A percentile compares a stretch with the other conserved stretches of the same genome.
phyloP scores from a whole-genome alignment of 768 basidiomycete species.

The Podaxis carcinomalis region DNA sequence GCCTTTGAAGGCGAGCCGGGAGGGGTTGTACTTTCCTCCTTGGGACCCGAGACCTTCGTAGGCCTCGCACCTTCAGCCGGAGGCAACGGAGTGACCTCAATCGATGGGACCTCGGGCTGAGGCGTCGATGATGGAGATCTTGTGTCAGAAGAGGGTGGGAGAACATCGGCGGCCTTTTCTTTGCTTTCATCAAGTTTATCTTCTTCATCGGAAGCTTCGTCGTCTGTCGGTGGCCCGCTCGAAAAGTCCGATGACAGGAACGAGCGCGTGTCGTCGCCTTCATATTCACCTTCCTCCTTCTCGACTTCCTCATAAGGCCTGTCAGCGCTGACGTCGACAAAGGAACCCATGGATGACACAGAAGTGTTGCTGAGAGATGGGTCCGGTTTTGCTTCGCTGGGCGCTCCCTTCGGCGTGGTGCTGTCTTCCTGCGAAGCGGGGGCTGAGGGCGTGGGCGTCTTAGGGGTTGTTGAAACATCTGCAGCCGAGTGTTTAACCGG shows the following conservation, averaged over 20 bases:
- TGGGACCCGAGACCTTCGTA: constrained; percentile 25
- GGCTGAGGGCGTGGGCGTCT: background rate
- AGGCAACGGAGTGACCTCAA: constrained; percentile 33
- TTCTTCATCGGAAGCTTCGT: constrained; percentile 19
- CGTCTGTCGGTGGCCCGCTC: constrained; percentile 29
- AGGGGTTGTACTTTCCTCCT: constrained; percentile 55
- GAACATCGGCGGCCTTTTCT: background rate
- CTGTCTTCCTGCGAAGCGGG: background rate
- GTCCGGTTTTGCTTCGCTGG: constrained; percentile 1
- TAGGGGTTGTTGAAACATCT: background rate
- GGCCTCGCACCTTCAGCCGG: constrained; percentile 21
- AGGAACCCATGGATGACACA: constrained; percentile 20
- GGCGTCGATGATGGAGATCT: constrained; percentile 60
- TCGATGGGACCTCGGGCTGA: constrained; percentile 43
- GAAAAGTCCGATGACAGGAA: constrained; percentile 29
- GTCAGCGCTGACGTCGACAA: constrained; percentile 19
- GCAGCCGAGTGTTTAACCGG: background rate
- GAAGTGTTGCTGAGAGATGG: constrained; percentile 14
- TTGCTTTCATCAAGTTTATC: background rate
- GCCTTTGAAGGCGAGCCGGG: constrained; percentile 57
- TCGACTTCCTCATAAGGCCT: constrained; percentile 18
- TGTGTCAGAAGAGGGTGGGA: constrained; percentile 24
- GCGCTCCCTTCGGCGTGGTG: background rate
- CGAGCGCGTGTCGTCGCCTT: constrained; percentile 25
- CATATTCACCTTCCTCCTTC: constrained; percentile 18